Percentiles rank a stretch among this genome's conserved stretches.
Conservation (phyloP, 1,284 basidiomycete genomes). For the Sanghuangporus sanghuang region DNA sequence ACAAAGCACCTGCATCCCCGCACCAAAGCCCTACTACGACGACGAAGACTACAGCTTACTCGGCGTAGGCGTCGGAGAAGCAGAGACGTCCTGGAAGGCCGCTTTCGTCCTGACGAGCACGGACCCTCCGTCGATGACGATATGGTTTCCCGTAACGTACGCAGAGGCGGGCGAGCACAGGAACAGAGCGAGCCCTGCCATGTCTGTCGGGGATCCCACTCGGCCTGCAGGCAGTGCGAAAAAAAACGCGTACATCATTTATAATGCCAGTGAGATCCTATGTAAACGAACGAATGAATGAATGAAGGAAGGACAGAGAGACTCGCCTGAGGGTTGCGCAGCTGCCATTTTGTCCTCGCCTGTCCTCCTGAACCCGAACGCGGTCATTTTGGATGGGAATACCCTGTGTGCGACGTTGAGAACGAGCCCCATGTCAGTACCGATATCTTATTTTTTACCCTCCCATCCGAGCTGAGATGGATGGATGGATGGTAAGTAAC, state of each 20-base stretch:
- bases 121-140: conserved; percentile 63
- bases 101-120: not conserved
- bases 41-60: not conserved
- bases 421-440: no score
- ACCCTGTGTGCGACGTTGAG: no score
- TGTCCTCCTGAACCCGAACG: conserved; percentile 59
- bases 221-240: conserved; percentile 41
- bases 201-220: conserved; percentile 62
- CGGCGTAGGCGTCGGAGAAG: not conserved
- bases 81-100: not conserved
- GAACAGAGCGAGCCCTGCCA: conserved; percentile 74
- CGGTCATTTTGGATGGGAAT: conserved; percentile 87
- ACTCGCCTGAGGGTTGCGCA: conserved; percentile 58
- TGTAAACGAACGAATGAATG: not conserved
- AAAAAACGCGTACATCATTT: not conserved
- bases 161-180: conserved; percentile 66
- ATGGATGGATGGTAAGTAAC: no score
- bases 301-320: no score
- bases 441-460: no score
- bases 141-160: conserved; percentile 71
- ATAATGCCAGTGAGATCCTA: not conserved
- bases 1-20: no score
- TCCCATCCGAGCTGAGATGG: no score
- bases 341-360: conserved; percentile 49
- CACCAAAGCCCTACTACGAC: no score